phyloP scores from a whole-genome alignment of 2,329 filamentous ascomycete genomes.

The Anthostomella pinea region DNA sequence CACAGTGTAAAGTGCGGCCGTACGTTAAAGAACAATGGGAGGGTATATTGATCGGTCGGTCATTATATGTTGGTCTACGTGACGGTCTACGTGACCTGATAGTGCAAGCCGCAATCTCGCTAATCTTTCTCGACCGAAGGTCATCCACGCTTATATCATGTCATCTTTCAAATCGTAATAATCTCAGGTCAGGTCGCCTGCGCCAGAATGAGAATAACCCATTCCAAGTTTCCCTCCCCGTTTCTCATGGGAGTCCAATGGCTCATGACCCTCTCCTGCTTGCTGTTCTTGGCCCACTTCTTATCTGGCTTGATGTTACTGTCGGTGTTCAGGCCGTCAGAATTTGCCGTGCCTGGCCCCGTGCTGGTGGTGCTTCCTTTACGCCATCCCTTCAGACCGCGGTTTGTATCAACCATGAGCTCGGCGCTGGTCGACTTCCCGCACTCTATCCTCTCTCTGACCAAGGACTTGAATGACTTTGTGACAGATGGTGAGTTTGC shows the following conservation, averaged over 20 bases:
- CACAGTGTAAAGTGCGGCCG: no score
- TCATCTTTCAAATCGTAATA: no score
- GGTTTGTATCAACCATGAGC: constrained; percentile 14
- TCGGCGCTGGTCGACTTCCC: constrained; percentile 29
- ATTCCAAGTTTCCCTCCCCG: constrained; percentile 29
- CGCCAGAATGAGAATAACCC: constrained; percentile 33
- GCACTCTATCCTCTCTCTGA: constrained; percentile 34
- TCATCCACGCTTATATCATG: no score
- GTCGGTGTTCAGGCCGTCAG: constrained; percentile 1
- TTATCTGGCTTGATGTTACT: constrained; percentile 10
- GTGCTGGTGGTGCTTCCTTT: no score
- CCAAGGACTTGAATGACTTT: constrained; percentile 42
- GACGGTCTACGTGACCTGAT: no score
- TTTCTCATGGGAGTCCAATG: constrained; percentile 38
- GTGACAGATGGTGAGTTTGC: constrained; percentile 41
- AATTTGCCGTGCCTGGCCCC: no score
- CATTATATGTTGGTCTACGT: no score
- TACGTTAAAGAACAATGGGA: no score
- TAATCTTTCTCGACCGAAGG: no score
- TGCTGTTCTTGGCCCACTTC: constrained; percentile 18
- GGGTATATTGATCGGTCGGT: no score
- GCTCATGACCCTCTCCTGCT: constrained; percentile 24
- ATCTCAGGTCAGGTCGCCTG: no score
- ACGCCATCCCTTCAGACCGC: neutral
- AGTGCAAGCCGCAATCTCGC: no score